Evolutionary conservation across 202 grass and related monocot genomes (phyloP).

Genomic region (Musa balbisiana): DNA sequence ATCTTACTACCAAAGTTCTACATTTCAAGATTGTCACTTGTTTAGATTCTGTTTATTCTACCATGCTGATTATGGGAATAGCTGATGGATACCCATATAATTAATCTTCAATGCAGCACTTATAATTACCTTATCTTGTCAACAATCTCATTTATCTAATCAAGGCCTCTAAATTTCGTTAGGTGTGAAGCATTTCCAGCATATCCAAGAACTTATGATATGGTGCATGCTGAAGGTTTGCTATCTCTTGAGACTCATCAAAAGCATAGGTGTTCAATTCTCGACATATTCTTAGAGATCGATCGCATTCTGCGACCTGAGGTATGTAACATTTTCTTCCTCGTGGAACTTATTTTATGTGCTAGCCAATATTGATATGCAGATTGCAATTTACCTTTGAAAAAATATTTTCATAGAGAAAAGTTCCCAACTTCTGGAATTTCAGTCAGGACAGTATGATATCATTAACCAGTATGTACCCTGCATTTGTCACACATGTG

Average conservation of each 20-base stretch:
- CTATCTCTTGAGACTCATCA: conserved; percentile 54
- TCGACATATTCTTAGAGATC: conserved; percentile 93
- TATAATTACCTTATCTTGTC: background rate
- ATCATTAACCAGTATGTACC: too few species aligned
- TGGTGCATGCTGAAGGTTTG: conserved; percentile 92
- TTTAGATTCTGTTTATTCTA: too few species aligned
- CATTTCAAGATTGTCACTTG: too few species aligned
- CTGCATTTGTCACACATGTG: too few species aligned
- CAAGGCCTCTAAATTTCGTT: conserved; percentile 12
- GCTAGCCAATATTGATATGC: background rate
- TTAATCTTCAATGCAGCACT: background rate
- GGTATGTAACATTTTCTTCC: conserved; percentile 37
- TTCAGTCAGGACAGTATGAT: too few species aligned
- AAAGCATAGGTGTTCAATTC: conserved; percentile 61
- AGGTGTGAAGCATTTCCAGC: conserved; percentile 99
- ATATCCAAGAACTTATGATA: conserved; percentile 98
- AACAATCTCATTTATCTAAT: too few species aligned
- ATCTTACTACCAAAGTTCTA: too few species aligned
- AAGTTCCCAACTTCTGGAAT: too few species aligned
- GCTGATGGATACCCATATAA: background rate
- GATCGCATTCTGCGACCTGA: conserved; percentile 95
- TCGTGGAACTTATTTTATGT: background rate
- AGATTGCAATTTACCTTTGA: background rate
- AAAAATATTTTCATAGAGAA: too few species aligned
- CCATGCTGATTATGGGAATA: background rate